Base-by-base conservation (phyloP, 371 early-diverging fungal species). In the Nematocida sp. region DNA sequence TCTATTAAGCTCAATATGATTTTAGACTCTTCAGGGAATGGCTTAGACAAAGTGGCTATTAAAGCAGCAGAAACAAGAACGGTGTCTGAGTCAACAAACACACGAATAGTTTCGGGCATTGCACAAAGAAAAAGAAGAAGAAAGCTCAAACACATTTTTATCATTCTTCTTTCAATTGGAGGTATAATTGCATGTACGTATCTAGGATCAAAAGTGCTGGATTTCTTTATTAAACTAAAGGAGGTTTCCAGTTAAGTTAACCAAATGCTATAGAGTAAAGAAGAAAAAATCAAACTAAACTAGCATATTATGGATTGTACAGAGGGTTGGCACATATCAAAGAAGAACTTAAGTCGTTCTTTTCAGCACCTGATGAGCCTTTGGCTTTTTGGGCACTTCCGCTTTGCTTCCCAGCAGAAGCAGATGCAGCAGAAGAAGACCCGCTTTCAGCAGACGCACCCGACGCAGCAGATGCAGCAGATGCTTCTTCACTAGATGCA, bases 151-250 rank as follows among this genome's bases (percentile, higher is more conserved):
- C 3, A 5, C 0, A 19, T 49, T 15, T 7, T 43, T 4, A n/a
- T 70, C 4, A n/a, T 37, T 8, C 48, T 70, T 5, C 23, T 60
- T 5, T 3, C 45, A 25, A 29, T 62, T 19, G 29, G 57, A n/a
- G 17, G 31, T 32, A 19, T 1, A 5, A 17, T 46, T 15, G 4
- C 60, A 48, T 5, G 8, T 27, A 27, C 49, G 31, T 62, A 41
- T 23, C 49, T 60, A 15, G 74, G 74, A 46, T 32, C 17, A 17
- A 50, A 19, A 13, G 38, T 70, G 5, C 32, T 70, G 4, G 51
- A 57, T 23, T 70, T 70, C 37, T 34, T 70, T 5, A 40, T 48
- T n/a, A 50, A 43, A 31, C 17, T 50, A 1, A 70, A 60, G 50
- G 29, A 52, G 21, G 25, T 32, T 8, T 62, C 43, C 27, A 7